phyloP scores from a whole-genome alignment of 169 alveolate genomes.

The Babesia ovis region DNA sequence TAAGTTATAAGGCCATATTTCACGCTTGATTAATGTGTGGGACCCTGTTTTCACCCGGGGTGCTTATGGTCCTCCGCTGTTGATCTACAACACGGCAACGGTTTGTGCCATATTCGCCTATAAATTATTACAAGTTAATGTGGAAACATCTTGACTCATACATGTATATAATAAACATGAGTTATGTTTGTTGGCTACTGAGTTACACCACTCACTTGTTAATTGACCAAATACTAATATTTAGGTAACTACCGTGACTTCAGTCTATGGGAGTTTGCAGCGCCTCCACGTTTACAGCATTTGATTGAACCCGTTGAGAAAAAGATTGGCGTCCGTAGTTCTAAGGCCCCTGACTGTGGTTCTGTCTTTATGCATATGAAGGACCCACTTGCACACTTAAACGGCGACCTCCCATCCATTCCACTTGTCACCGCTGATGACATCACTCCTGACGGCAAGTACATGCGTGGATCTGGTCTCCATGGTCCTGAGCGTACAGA shows the following conservation, averaged over 20 bases:
- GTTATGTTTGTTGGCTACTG: not conserved
- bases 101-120: too few relatives aligned
- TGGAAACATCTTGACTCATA: too few relatives aligned
- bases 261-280: slow-evolving; percentile 75
- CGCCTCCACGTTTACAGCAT: slow-evolving; percentile 73
- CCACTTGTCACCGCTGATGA: slow-evolving; percentile 75
- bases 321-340: slow-evolving; percentile 59
- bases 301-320: slow-evolving; percentile 76
- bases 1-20: too few relatives aligned
- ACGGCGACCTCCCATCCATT: slow-evolving; percentile 62
- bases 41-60: too few relatives aligned
- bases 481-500: slow-evolving; percentile 90
- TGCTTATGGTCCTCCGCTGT: too few relatives aligned
- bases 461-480: slow-evolving; percentile 84
- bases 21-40: too few relatives aligned
- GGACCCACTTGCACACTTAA: slow-evolving; percentile 72
- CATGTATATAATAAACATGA: not conserved
- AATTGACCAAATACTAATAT: not conserved
- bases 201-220: not conserved
- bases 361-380: slow-evolving; percentile 56
- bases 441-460: slow-evolving; percentile 66
- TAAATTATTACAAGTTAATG: too few relatives aligned
- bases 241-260: slow-evolving; percentile 80
- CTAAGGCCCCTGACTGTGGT: slow-evolving; percentile 51
- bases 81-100: too few relatives aligned